A percentile compares a stretch with the other conserved stretches of the same genome.
phyloP scores from a whole-genome alignment of 1,139 yeast genomes.

The Blastobotrys malaysiensis region DNA sequence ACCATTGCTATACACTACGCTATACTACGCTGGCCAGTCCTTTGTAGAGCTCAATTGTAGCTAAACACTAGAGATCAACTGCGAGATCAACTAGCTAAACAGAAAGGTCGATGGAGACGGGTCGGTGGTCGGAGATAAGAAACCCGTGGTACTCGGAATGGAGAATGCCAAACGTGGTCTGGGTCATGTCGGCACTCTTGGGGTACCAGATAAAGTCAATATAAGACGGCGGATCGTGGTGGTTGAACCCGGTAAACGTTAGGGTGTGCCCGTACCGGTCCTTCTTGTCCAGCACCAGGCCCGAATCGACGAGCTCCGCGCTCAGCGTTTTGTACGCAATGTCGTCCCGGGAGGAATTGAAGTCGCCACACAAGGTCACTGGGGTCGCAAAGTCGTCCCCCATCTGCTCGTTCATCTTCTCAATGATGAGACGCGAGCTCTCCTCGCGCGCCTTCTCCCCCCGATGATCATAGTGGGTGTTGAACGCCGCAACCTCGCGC shows the following conservation, averaged over 20 bases:
- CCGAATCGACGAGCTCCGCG: slow-evolving; percentile 35
- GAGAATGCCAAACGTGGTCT: slow-evolving; percentile 41
- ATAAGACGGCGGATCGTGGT: slow-evolving; percentile 32
- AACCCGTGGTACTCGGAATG: slow-evolving; percentile 43
- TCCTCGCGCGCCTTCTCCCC: slow-evolving; percentile 46
- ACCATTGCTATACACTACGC: background rate
- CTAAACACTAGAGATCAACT: background rate
- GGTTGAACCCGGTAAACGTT: slow-evolving; percentile 49
- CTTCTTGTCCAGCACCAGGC: slow-evolving; percentile 16
- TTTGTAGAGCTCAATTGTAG: background rate
- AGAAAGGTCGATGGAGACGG: slow-evolving; percentile 44
- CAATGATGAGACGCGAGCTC: slow-evolving; percentile 44
- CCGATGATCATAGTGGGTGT: slow-evolving; percentile 55
- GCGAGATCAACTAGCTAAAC: background rate
- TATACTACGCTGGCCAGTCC: background rate
- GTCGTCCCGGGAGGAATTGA: slow-evolving; percentile 51
- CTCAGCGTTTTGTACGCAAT: slow-evolving; percentile 44
- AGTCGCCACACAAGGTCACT: slow-evolving; percentile 40
- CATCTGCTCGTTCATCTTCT: slow-evolving; percentile 37
- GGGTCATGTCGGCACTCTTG: slow-evolving; percentile 32
- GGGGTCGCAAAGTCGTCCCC: slow-evolving; percentile 11
- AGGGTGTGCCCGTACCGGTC: slow-evolving; percentile 40
- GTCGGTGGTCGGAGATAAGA: slow-evolving; percentile 52
- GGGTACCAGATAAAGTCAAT: slow-evolving; percentile 47
- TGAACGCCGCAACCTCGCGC: slow-evolving; percentile 40